Conservation (phyloP, 2,329 filamentous ascomycete species). For the Ceratocystis huliohia region DNA sequence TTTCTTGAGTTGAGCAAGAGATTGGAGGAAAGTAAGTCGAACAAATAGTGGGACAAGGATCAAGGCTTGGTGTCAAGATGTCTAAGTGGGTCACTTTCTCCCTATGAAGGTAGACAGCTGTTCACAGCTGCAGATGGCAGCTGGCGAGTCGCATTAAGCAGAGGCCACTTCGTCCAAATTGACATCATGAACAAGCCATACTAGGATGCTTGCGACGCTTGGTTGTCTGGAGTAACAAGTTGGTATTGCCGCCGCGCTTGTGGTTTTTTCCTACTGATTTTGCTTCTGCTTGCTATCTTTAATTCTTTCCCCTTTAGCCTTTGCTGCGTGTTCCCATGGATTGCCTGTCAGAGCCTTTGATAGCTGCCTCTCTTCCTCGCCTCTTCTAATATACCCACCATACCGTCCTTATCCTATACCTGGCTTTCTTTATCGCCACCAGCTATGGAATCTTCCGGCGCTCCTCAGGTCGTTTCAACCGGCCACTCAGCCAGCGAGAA, state of each 20-base stretch:
- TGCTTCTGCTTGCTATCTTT: not conserved
- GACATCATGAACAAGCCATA: not conserved
- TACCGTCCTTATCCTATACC: not conserved
- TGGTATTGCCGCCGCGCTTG: not conserved
- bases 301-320: not conserved
- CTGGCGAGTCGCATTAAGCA: not conserved
- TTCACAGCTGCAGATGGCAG: not conserved
- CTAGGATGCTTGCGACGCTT: not conserved
- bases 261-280: not conserved
- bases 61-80: not conserved
- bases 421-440: not conserved
- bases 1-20: not conserved
- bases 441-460: not conserved
- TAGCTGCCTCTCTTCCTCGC: not conserved
- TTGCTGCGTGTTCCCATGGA: not conserved
- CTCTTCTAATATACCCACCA: not conserved
- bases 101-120: not conserved
- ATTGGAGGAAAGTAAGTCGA: not conserved
- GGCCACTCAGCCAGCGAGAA: slow-evolving; percentile 42
- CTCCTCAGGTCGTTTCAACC: slow-evolving; percentile 23
- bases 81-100: not conserved
- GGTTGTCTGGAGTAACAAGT: not conserved
- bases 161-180: slow-evolving; percentile 3
- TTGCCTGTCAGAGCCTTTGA: not conserved
- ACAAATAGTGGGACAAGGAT: not conserved